Evolutionary conservation across 2,329 filamentous ascomycete genomes (phyloP).

Genomic region (Westerdykella aurantiaca): DNA sequence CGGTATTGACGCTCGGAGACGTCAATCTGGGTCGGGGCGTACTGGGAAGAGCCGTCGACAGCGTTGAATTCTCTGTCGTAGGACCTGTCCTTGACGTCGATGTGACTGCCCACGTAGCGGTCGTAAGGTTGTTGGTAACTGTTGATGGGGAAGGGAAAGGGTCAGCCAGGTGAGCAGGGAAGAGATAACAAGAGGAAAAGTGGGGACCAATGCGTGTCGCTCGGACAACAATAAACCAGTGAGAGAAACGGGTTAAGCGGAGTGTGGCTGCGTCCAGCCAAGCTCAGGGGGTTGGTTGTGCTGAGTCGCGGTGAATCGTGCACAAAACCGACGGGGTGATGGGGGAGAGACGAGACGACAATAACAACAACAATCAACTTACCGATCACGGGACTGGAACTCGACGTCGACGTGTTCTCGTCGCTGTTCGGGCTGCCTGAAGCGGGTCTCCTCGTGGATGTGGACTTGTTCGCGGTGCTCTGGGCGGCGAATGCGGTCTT

Average conservation of each 20-base stretch:
- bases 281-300: conserved; percentile 28
- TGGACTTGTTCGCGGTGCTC: conserved; percentile 29
- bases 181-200: conserved; percentile 35
- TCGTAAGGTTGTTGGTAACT: conserved; percentile 54
- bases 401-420: conserved; percentile 16
- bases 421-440: conserved; percentile 10
- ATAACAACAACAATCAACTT: conserved; percentile 18
- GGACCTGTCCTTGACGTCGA: conserved; percentile 57
- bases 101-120: conserved; percentile 58
- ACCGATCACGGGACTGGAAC: conserved; percentile 22
- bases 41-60: conserved; percentile 45
- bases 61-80: conserved; percentile 45
- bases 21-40: conserved; percentile 55
- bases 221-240: conserved; percentile 36
- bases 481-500: conserved; percentile 70
- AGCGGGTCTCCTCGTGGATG: conserved; percentile 31
- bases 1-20: conserved; percentile 58
- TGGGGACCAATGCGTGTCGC: conserved; percentile 32
- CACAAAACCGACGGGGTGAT: conserved; percentile 1
- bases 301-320: conserved; percentile 25
- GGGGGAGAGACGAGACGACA: neutral
- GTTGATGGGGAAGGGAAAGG: conserved; percentile 30
- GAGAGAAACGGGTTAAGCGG: conserved; percentile 26
- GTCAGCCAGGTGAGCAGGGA: conserved; percentile 33
- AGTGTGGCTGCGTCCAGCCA: conserved; percentile 29